Conservation (phyloP, 1,139 yeast genomes). For the Arxiozyma telluris region DNA sequence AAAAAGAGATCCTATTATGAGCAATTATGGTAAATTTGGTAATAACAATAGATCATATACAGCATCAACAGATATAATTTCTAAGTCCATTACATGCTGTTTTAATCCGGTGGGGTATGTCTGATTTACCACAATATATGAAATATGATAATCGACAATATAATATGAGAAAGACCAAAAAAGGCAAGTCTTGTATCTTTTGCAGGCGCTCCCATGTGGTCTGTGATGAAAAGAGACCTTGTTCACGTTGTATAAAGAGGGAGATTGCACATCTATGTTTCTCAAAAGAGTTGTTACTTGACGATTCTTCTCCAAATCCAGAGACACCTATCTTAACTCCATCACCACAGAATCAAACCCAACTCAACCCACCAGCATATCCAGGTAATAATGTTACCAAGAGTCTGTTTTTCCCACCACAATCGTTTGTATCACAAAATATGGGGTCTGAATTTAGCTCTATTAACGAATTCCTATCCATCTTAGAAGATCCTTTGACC, state of each 20-base stretch:
- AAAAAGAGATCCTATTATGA: not conserved
- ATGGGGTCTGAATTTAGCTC: conserved; percentile 92
- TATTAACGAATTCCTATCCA: conserved; percentile 76
- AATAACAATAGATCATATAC: too few species aligned
- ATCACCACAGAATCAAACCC: not conserved
- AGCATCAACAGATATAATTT: not conserved
- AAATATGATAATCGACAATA: not conserved
- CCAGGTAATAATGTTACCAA: not conserved
- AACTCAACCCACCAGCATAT: not conserved
- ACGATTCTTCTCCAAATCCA: not conserved
- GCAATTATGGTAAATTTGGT: not conserved
- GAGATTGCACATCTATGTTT: conserved; percentile 85
- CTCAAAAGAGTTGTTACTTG: conserved; percentile 41
- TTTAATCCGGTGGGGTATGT: not conserved
- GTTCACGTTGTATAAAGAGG: conserved; percentile 77
- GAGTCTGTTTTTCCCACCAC: conserved; percentile 23
- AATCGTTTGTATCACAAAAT: conserved; percentile 77
- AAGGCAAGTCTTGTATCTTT: conserved; percentile 63
- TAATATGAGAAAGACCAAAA: conserved; percentile 6
- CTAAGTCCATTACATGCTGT: too few species aligned
- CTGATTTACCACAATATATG: not conserved
- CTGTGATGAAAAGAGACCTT: conserved; percentile 81
- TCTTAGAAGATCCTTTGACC: conserved; percentile 74
- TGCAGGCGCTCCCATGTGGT: conserved; percentile 93
- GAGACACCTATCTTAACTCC: conserved; percentile 18